Evolutionary conservation across 352 stramenopile species (phyloP).

Genomic region (Phytopythium litorale): DNA sequence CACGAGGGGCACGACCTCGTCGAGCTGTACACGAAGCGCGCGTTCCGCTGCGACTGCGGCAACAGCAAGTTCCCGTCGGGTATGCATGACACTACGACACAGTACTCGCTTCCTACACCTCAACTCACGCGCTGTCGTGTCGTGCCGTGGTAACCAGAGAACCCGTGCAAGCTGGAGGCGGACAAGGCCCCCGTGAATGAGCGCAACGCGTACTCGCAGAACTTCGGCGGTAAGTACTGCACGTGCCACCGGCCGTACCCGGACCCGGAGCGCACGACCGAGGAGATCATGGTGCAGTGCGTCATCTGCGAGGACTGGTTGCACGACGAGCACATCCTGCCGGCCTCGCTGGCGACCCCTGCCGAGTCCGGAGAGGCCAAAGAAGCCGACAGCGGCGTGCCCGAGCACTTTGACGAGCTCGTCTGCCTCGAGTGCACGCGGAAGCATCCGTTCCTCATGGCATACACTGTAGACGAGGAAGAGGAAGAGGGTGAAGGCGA

Average conservation of each 20-base stretch:
- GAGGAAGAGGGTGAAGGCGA: conserved; percentile 12
- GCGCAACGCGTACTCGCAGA: conserved; percentile 69
- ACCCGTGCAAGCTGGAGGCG: conserved; percentile 46
- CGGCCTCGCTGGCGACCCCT: background rate
- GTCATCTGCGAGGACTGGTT: conserved; percentile 79
- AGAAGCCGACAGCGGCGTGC: background rate
- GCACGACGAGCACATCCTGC: conserved; percentile 65
- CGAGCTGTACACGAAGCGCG: conserved; percentile 78
- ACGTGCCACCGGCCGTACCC: conserved; percentile 71
- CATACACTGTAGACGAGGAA: conserved; percentile 35
- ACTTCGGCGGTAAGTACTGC: conserved; percentile 67
- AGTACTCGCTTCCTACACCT: background rate
- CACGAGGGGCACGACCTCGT: conserved; percentile 73
- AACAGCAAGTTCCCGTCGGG: conserved; percentile 48
- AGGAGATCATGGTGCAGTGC: conserved; percentile 74
- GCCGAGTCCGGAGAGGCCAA: background rate
- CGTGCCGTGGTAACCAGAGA: conserved; percentile 12
- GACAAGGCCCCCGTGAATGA: conserved; percentile 51
- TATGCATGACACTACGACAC: conserved; percentile 4
- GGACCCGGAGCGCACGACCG: conserved; percentile 59
- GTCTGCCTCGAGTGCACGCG: conserved; percentile 63
- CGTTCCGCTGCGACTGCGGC: conserved; percentile 74
- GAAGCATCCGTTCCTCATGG: conserved; percentile 58
- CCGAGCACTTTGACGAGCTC: conserved; percentile 58
- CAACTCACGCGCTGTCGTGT: background rate